Percentiles rank a stretch among this genome's conserved stretches.
Evolutionary conservation across 257 asterid genomes (phyloP).

Genomic region (Solanum sejunctum): DNA sequence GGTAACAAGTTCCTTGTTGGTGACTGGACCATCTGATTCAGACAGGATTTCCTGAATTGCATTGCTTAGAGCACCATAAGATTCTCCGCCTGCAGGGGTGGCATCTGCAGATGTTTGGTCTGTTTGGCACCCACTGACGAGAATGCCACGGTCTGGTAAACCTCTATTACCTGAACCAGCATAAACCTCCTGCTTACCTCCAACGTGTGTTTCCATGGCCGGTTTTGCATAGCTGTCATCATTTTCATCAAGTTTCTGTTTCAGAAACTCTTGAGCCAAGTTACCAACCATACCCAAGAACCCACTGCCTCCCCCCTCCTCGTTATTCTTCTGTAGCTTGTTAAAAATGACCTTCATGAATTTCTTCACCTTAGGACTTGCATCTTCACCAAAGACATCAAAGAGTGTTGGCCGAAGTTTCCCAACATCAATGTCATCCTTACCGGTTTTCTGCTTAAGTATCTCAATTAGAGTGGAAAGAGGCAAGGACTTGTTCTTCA

Average conservation of each 20-base stretch:
- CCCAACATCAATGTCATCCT: constrained; percentile 86
- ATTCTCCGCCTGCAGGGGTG: constrained; percentile 46
- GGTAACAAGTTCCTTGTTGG: constrained; percentile 57
- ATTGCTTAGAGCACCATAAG: constrained; percentile 90
- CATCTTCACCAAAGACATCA: constrained; percentile 76
- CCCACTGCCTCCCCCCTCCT: constrained; percentile 36
- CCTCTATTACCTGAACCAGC: constrained; percentile 52
- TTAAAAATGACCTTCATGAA: constrained; percentile 77
- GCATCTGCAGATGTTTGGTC: constrained; percentile 88
- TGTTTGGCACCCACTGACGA: constrained; percentile 86
- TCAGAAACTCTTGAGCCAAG: constrained; percentile 69
- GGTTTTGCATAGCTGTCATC: constrained; percentile 63
- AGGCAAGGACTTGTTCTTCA: constrained; percentile 65
- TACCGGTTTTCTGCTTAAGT: constrained; percentile 86
- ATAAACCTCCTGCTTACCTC: constrained; percentile 53
- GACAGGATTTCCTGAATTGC: constrained; percentile 73
- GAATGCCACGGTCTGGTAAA: constrained; percentile 61
- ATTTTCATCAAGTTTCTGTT: constrained; percentile 72
- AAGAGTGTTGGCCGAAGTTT: constrained; percentile 81
- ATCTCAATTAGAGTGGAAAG: constrained; percentile 70
- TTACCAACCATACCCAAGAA: constrained; percentile 69
- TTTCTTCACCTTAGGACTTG: constrained; percentile 94
- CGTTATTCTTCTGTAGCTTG: constrained; percentile 33
- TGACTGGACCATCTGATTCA: constrained; percentile 48
- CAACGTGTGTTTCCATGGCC: constrained; percentile 55